Percentiles rank a stretch among this genome's conserved stretches.
phyloP scores from a whole-genome alignment of 2,329 filamentous ascomycete species.

The Akanthomyces lecanii region DNA sequence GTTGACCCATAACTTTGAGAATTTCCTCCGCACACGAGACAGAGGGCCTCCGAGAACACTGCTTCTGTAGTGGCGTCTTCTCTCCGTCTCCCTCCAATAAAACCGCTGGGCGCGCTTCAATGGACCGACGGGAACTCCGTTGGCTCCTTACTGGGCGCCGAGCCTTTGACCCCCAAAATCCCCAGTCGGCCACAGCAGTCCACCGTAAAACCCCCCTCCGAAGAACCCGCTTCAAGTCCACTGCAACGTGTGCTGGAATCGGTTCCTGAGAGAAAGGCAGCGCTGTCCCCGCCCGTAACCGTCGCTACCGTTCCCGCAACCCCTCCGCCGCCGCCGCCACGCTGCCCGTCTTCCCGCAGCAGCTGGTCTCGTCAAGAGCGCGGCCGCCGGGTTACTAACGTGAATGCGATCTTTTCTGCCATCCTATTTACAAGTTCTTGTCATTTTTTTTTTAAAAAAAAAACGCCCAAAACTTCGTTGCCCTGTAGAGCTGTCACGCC shows the following conservation, averaged over 20 bases:
- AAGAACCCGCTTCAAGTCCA: background rate
- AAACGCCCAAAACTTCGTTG: background rate
- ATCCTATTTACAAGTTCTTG: too few species aligned
- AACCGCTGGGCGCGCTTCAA: background rate
- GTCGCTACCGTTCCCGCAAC: background rate
- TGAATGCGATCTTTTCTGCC: too few species aligned
- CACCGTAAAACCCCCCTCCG: background rate
- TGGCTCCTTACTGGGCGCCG: too few species aligned
- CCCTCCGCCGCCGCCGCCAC: too few species aligned
- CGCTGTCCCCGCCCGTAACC: background rate
- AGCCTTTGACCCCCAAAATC: too few species aligned
- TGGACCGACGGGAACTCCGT: conserved; percentile 1
- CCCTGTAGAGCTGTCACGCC: background rate
- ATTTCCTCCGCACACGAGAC: background rate
- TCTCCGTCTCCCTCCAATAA: background rate
- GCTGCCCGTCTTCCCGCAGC: too few species aligned
- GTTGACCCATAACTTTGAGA: background rate
- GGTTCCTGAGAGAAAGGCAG: background rate
- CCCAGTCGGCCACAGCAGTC: too few species aligned
- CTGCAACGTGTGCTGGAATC: conserved; percentile 1
- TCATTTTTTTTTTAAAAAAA: too few species aligned
- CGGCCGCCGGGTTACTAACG: too few species aligned
- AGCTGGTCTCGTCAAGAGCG: too few species aligned
- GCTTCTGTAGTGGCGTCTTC: background rate
- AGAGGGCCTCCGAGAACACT: too few species aligned